These are phyloP conservation scores for Ophiostoma australiae DNA, from an alignment of 2,329 filamentous ascomycete species.

Conservation along the genomic window DNA sequence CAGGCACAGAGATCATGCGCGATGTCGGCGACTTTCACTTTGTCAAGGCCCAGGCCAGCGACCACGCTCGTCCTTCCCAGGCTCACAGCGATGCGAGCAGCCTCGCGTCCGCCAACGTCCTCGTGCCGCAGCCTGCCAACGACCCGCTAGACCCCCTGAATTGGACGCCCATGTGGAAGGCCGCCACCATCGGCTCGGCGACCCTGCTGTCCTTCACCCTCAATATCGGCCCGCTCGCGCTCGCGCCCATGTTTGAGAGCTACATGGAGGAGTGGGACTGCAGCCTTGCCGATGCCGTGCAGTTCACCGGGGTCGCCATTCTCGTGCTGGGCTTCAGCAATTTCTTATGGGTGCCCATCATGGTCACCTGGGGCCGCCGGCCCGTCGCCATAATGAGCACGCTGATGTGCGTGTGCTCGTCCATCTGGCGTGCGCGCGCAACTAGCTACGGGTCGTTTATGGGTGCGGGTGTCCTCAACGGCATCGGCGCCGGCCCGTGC, in stretches of 20 bases:
- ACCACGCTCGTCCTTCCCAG: constrained; percentile 32
- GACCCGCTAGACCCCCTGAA: not conserved
- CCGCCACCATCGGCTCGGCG: not conserved
- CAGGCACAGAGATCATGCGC: constrained; percentile 39
- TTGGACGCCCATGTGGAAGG: not conserved
- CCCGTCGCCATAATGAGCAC: constrained; percentile 44
- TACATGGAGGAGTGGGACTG: constrained; percentile 53
- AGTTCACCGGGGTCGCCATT: constrained; percentile 47
- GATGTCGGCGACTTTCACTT: constrained; percentile 60
- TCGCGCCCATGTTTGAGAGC: constrained; percentile 54
- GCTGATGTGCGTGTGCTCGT: constrained; percentile 41
- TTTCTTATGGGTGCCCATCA: constrained; percentile 48
- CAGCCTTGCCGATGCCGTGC: constrained; percentile 46
- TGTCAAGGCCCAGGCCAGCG: constrained; percentile 46
- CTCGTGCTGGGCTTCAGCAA: constrained; percentile 47
- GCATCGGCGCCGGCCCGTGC: constrained; percentile 56
- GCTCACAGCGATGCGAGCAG: not conserved
- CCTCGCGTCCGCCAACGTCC: not conserved
- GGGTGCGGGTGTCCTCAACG: constrained; percentile 58
- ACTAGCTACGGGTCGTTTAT: constrained; percentile 48
- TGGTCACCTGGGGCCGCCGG: constrained; percentile 44
- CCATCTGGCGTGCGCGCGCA: constrained; percentile 47
- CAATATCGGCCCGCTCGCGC: constrained; percentile 33
- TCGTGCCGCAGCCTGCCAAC: not conserved
- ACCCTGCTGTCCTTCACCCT: not conserved